phyloP scores from a whole-genome alignment of 2,329 filamentous ascomycete genomes.

The Aureobasidium sp. region DNA sequence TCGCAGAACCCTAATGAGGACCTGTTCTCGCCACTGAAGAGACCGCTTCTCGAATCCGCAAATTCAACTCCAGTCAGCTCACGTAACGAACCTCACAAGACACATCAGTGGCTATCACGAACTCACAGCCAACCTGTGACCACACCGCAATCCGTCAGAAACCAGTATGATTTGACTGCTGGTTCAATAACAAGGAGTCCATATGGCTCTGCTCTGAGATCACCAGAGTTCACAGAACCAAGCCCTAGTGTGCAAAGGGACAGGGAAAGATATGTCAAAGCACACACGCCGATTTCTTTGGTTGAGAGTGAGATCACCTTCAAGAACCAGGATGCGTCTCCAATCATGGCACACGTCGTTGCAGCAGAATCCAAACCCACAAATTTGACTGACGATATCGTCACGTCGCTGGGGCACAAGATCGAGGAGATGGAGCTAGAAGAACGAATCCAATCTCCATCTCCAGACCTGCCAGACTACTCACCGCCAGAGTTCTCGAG shows the following conservation, averaged over 20 bases:
- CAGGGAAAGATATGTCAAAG: background rate
- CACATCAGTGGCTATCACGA: background rate
- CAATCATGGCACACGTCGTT: background rate
- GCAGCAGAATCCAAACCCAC: background rate
- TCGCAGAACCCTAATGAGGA: slow-evolving; percentile 24
- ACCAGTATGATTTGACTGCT: background rate
- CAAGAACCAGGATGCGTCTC: background rate
- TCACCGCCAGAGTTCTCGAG: background rate
- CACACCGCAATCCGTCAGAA: background rate
- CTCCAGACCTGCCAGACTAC: background rate
- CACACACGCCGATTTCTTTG: background rate
- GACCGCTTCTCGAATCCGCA: background rate
- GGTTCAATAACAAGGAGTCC: background rate
- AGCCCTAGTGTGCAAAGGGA: background rate
- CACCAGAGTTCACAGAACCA: background rate
- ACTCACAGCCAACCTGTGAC: background rate
- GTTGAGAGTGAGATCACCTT: background rate
- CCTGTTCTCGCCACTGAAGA: slow-evolving; percentile 30
- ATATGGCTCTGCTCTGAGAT: background rate
- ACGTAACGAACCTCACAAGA: background rate
- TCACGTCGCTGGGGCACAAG: background rate
- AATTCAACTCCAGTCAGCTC: background rate
- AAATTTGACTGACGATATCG: background rate
- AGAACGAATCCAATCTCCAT: background rate
- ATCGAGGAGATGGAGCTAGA: background rate